Evolutionary conservation across 208 protist species (phyloP), one percentile per base, ranked within the genome.

Genomic region (Acanthamoeba culbertsoni): DNA sequence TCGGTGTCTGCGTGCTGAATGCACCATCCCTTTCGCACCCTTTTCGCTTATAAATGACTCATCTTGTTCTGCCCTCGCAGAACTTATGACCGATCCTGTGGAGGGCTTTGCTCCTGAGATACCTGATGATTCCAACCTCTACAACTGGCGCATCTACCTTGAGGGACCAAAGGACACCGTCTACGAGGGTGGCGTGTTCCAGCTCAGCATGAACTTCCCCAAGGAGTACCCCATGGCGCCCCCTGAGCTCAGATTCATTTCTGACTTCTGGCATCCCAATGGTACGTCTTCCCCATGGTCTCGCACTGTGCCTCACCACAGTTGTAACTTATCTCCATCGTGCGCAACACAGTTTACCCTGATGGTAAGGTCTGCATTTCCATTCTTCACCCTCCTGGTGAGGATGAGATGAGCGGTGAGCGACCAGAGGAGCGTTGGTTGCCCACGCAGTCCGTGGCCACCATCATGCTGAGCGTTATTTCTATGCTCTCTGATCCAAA

Each of bases 251-350:
- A 96, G 97, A 37, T 99, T 99, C 73, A 91, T 98, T 7, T 99
- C 98, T 3, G 96, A 96, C 20, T 98, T 99, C 94, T 99, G 98
- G 98, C 99, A 99, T 96, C 99, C 99, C n/a, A 99, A 99, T 93
- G 96, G 96, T 97, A 94, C 35, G 57, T 91, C 4, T 62, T 46
- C 43, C 18, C 20, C 14, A 28, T n/a, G 46, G 18, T 94, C 20
- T 20, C 53, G 20, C 73, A 46, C 12, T 31, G 12, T n/a, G 12
- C 55, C 0, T 51, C 84, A 14, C 23, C 0, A 14, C 12, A 10
- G 18, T n/a, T 63, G 12, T 82, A 8, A 40, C 28, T 48, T 48
- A 48, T 6, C 42, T 37, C 8, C 48, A 18, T 55, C 31, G 55
- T 14, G 5, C 75, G 97, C 98, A 46, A 92, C 57, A 92, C 14